These are phyloP conservation scores for Silene noctiflora DNA, from an alignment of 179 eudicot genomes.

Conservation along the genomic window DNA sequence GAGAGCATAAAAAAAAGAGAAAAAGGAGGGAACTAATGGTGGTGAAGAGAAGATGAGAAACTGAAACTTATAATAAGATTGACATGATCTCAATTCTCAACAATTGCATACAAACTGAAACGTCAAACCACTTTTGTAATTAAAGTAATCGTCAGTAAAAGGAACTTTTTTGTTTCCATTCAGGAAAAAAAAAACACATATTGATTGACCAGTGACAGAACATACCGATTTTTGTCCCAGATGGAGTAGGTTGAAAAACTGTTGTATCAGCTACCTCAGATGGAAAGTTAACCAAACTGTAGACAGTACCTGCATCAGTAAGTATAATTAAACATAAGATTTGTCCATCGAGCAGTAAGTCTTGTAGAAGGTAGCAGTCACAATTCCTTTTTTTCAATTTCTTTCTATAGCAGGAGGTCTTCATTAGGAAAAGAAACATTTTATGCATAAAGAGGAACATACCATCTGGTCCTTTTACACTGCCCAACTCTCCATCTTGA, in stretches of 20 bases:
- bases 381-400: neutral
- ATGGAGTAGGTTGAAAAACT: conserved; percentile 54
- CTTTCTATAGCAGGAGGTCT: neutral
- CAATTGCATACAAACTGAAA: neutral
- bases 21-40: neutral
- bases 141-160: neutral
- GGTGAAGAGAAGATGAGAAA: too few relatives aligned
- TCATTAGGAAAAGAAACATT: neutral
- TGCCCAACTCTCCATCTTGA: conserved; percentile 53
- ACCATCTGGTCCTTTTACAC: conserved; percentile 59
- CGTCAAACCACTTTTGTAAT: neutral
- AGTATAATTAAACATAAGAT: neutral
- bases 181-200: neutral
- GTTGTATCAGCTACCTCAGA: conserved; percentile 50
- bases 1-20: neutral
- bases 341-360: neutral
- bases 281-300: conserved; percentile 54
- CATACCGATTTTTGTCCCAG: conserved; percentile 60
- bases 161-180: neutral
- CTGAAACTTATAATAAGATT: neutral
- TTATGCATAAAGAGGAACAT: neutral
- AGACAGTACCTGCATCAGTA: conserved; percentile 52
- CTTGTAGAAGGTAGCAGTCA: neutral
- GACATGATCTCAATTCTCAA: neutral
- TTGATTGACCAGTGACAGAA: neutral